These are phyloP conservation scores for Cubamyces sp. DNA, from an alignment of 768 basidiomycete genomes.

Conservation along the genomic window DNA sequence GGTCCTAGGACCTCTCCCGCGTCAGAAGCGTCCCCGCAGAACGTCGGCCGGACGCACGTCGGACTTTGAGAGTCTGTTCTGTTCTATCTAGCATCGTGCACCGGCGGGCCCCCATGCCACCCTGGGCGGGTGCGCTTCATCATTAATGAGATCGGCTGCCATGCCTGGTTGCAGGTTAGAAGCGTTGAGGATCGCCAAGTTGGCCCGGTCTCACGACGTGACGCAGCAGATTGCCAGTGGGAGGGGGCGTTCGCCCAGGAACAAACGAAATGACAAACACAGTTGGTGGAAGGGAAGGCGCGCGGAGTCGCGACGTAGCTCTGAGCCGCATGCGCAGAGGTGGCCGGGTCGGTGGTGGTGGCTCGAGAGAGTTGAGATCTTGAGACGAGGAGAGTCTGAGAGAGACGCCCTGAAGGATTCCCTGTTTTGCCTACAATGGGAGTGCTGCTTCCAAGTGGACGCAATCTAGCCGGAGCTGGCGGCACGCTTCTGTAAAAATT, in stretches of 20 bases:
- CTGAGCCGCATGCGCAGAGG: too few relatives aligned
- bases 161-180: not conserved
- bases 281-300: too few relatives aligned
- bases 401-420: conserved; percentile 3
- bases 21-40: conserved; percentile 20
- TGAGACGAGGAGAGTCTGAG: not conserved
- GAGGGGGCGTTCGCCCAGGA: not conserved
- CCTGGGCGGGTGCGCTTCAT: too few relatives aligned
- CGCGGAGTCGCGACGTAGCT: too few relatives aligned
- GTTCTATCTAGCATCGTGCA: not conserved
- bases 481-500: conserved; percentile 16
- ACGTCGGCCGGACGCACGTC: conserved; percentile 9
- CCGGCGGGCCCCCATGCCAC: too few relatives aligned
- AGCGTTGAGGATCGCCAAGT: not conserved
- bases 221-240: not conserved
- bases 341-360: too few relatives aligned
- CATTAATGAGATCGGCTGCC: too few relatives aligned
- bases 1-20: not conserved
- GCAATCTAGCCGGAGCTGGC: conserved; percentile 13
- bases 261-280: not conserved
- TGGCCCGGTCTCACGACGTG: not conserved
- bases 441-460: conserved; percentile 4
- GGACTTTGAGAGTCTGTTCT: conserved; percentile 15
- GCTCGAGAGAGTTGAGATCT: too few relatives aligned
- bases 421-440: conserved; percentile 8